Evolutionary conservation across 2,329 filamentous ascomycete genomes (phyloP), one percentile per base, ranked within the genome.

Genomic region (Trichoderma guizhouense): DNA sequence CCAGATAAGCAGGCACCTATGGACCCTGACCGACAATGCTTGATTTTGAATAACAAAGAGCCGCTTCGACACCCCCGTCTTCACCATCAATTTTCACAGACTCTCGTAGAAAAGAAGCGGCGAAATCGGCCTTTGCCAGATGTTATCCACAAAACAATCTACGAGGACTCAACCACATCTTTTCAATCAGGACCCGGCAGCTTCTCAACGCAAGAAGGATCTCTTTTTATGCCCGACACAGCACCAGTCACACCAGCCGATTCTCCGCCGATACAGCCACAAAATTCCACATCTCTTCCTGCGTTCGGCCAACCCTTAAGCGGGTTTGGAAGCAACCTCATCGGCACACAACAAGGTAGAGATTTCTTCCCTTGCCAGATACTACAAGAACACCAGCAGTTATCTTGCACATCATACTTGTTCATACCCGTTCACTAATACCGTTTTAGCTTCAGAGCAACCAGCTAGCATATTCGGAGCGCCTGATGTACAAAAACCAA

Each of bases 51-150:
- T 68, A 84, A 82, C 73, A 82, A 81, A 32, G 80, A 81, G 21
- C 76, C 81, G 3, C 78, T 89, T 11, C 82, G 84, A 18, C 85
- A 86, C 70, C 84, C 84, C 28, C 83, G 86, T 64, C 79, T 89
- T 5, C 83, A 83, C 34, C 89, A 91, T 74, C 81, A 86, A 18
- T 89, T 87, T 73, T 91, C 89, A 1, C 81, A 83, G 12, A 78
- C 75, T 7, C 77, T 91, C 18, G 89, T 92, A 8, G 90, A 91
- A 78, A 82, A 82, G 63, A 92, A 92, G 78, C 87, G 90, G 30
- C 84, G 84, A 7, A 79, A 80, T 12, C 83, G 82, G 61, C 79
- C 86, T 12, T 80, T 91, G 3, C 84, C 88, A 3, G 82, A 87
- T 30, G 81, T 89, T 26, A 88, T 91, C 34, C 87, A 88, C 74